Percentiles rank a stretch among this genome's conserved stretches.
phyloP scores from a whole-genome alignment of 345 rosid genomes.

The Rhodamnia argentea region DNA sequence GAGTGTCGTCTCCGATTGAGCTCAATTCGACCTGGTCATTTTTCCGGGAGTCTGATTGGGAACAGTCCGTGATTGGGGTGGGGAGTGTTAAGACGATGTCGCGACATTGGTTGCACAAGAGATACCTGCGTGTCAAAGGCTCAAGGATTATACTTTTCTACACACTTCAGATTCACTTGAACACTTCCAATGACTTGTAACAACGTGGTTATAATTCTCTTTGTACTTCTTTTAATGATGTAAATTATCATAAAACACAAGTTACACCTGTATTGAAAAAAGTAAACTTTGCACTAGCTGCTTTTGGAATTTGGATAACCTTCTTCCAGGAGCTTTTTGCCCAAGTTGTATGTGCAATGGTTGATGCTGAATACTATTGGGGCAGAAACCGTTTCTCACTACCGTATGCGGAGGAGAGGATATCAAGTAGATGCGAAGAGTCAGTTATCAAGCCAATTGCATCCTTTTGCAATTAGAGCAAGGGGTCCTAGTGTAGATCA shows the following conservation, averaged over 20 bases:
- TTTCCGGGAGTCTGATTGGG: neutral
- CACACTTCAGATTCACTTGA: neutral
- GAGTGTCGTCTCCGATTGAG: neutral
- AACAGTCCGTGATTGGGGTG: neutral
- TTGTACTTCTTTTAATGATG: neutral
- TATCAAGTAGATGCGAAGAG: constrained; percentile 22
- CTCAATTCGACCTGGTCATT: neutral
- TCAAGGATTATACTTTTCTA: neutral
- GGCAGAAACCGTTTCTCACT: constrained; percentile 44
- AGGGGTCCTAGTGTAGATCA: constrained; percentile 17
- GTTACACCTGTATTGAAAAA: neutral
- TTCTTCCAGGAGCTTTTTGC: neutral
- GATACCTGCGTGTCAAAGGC: neutral
- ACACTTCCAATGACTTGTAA: neutral
- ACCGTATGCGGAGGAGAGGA: constrained; percentile 38
- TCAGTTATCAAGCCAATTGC: constrained; percentile 13
- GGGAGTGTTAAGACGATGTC: neutral
- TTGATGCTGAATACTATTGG: neutral
- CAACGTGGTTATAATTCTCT: neutral
- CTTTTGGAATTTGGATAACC: neutral
- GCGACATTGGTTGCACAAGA: neutral
- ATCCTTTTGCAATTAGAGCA: constrained; percentile 4
- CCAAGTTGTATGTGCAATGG: neutral
- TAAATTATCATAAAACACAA: neutral
- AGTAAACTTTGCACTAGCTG: neutral